Evolutionary conservation across 1,284 basidiomycete genomes (phyloP), one percentile per base, ranked within the genome.

Genomic region (Cryptococcus sp.): DNA sequence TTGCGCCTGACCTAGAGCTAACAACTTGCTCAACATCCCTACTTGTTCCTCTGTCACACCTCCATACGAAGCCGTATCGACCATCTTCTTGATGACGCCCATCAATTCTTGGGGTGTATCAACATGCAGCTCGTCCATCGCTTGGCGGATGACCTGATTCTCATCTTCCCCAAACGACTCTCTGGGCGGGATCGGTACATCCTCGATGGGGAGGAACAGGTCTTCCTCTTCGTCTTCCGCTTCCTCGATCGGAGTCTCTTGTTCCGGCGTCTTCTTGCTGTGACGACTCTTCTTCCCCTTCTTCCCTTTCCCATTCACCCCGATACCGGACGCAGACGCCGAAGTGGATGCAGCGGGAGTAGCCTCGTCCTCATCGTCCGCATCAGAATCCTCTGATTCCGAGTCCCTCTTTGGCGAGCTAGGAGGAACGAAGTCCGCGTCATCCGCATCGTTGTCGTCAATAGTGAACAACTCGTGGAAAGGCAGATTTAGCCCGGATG

Each of bases 381-480:
- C 53, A 15, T 68, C 68, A 2, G 62, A 64, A 25, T 64, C 65
- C 23, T 63, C 63, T 8, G 56, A 50, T 2, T 63, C 62, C 15
- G 55, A 57, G 11, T 57, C 59, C 25, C 38, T 42, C 39, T 61
- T 58, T 15, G 71, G 71, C 3, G 67, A 68, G 5, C 66, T 60
- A 8, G 69, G 62, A 11, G 71, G 71, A 16, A 70, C 25, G 52
- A 74, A 67, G 15, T 74, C 71, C 3, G 63, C 71, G 50, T 70
- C 73, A 22, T 68, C 71, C 8, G 64, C 65, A 35, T 65, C 70
- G 47, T 66, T 66, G 25, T 66, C 67, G 22, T 65, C 64, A 11
- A 64, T 54, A 22, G 61, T 67, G 63, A 68, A 68, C 16, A 68
- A 53, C 27, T 65, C 63, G 50, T 69, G 63, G 52, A 69, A 66